Conservation (phyloP, 2,329 filamentous ascomycete genomes). For the Chalaropsis thielavioides region DNA sequence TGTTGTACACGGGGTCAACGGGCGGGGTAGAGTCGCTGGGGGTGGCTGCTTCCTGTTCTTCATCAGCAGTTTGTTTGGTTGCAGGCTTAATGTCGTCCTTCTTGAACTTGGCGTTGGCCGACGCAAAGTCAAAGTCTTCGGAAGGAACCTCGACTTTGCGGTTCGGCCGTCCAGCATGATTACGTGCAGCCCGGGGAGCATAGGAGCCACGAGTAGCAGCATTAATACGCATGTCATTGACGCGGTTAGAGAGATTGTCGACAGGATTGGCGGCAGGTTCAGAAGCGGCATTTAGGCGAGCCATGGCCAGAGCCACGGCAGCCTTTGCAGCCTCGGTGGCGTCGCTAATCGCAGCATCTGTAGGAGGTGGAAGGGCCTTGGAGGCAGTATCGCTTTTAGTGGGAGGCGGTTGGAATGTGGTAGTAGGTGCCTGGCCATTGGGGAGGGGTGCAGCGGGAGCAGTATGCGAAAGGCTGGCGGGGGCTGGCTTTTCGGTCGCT, state of each 20-base stretch:
- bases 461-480: constrained; percentile 32
- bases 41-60: constrained; percentile 53
- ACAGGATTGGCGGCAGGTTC: constrained; percentile 35
- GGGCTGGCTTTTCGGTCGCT: constrained; percentile 20
- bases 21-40: constrained; percentile 30
- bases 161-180: constrained; percentile 27
- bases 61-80: constrained; percentile 16
- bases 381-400: constrained; percentile 23
- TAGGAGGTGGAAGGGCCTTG: constrained; percentile 27
- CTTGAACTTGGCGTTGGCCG: constrained; percentile 35
- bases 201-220: constrained; percentile 38
- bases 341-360: constrained; percentile 37
- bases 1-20: constrained; percentile 55
- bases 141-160: constrained; percentile 76
- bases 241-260: constrained; percentile 59
- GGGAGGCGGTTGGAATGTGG: constrained; percentile 22
- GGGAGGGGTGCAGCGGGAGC: constrained; percentile 25
- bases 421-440: constrained; percentile 25
- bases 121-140: constrained; percentile 82
- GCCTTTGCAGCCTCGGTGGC: constrained; percentile 62
- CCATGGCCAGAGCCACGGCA: constrained; percentile 68
- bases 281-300: constrained; percentile 39
- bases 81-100: constrained; percentile 23
- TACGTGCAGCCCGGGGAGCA: constrained; percentile 33
- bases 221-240: constrained; percentile 61